Conservation (phyloP, 257 asterid species). For the Ballota nigra region DNA sequence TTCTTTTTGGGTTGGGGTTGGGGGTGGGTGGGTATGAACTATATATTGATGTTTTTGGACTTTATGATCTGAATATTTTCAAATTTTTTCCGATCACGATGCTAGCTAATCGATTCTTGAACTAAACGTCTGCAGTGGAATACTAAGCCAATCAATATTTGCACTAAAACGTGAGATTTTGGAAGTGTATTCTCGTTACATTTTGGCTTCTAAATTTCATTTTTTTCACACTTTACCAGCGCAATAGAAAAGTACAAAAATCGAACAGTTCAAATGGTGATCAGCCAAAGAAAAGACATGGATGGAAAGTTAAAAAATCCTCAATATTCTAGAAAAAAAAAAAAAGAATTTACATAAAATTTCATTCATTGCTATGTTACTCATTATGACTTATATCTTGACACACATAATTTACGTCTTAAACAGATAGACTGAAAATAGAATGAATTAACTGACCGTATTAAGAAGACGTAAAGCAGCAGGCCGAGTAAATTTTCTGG, state of each 20-base stretch:
- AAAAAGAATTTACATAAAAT: background rate
- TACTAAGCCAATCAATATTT: background rate
- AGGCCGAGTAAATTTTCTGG: constrained; percentile 89
- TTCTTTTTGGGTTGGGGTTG: too few relatives aligned
- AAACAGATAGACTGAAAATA: background rate
- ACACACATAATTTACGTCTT: background rate
- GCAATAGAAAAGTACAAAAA: background rate
- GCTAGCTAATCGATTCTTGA: background rate
- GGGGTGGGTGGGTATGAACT: background rate
- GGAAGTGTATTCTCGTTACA: background rate
- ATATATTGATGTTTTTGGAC: background rate
- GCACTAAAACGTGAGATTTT: background rate
- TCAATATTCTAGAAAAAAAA: background rate
- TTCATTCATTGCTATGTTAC: background rate
- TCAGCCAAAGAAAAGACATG: background rate
- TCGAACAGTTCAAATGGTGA: background rate
- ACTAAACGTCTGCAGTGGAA: background rate
- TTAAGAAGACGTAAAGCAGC: constrained; percentile 86
- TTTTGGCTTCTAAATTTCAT: background rate
- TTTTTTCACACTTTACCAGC: background rate
- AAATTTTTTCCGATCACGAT: background rate
- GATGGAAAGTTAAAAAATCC: background rate
- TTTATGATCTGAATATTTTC: background rate
- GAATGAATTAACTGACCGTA: constrained; percentile 51
- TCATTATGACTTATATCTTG: background rate